Evolutionary conservation across 108 stramenopile species (phyloP), one percentile per base, ranked within the genome.

Genomic region (Cyclotella kingstonii): DNA sequence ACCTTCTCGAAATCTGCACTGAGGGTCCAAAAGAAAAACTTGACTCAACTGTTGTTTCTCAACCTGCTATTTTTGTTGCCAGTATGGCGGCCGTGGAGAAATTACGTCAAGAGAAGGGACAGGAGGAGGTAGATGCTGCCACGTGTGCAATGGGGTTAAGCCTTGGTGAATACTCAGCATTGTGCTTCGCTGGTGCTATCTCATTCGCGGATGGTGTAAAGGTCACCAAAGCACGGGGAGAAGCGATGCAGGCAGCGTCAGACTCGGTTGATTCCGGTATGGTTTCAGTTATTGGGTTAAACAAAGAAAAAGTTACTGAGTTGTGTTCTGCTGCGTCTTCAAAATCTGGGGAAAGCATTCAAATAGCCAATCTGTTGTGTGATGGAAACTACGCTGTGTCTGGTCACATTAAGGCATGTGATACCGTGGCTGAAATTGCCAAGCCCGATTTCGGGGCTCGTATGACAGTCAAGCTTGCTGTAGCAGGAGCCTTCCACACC

Each of bases 401-500:
- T 61, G 98, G 98, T 12, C 64, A 83, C 56, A 71, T 72, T 53
- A 76, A 80, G 44, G 98, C 98, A 6, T 95, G 93, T 59, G 95
- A 95, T 45, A 73, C 67, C 31, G 80, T 91, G 23, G 81, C 82
- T 22, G 91, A 94, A 63, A 80, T 98, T 45, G 97, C 97, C 67
- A 97, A 97, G 85, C 95, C 95, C 8, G 95, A 95, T 44, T 98
- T 98, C 68, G 90, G 90, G 76, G 95, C 96, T 19, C 84, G 97
- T 23, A 98, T 98, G 97, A 95, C 96, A 10, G 97, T 98, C 39
- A 93, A 91, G 59, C 80, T 98, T 15, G 94, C 96, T 40, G 97
- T 98, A 27, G 97, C 97, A 17, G 97, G 97, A 17, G 97, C 97
- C 14, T 98, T 98, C 83, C 97, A 98, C 76, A 98, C 97, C 25